Base-by-base conservation (phyloP, 2,329 filamentous ascomycete species). In the Emmonsia crescens region DNA sequence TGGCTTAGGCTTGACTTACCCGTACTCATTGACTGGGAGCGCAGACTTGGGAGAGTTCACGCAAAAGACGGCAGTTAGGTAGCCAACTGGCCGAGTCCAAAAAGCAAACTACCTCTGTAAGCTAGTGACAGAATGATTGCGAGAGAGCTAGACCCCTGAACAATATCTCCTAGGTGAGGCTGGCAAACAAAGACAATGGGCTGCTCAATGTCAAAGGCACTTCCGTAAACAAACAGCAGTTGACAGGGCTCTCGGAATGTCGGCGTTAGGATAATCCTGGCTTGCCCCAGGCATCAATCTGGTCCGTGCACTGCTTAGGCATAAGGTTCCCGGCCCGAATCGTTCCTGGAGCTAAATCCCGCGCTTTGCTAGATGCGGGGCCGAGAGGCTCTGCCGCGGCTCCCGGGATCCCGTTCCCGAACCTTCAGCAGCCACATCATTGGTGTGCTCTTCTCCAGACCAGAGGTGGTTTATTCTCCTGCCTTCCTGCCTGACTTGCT, bases 231-330 rank as follows among this genome's bases (percentile, higher is more conserved):
- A 38, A 46, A 54, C 51, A 54, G 10, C 24, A 29, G 36, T n/a
- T 29, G 24, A 10, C 36, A n/a, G 8, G 52, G 8, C 33, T 14
- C 16, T n/a, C 19, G 38, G 24, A 46, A 27, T 19, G 38, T 21
- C 38, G 56, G 56, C 27, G 56, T 33, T 46, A 44, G 21, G 29
- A 57, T 57, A 46, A 57, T 57, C 56, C 54, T 42, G 12, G 46
- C 1, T 14, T 27, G 19, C 29, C 33, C 36, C 56, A 33, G 56
- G 56, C 38, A 31, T 33, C 56, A 16, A 33, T 21, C 27, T 57
- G 55, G 55, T 14, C 40, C 16, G 40, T 57, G 56, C 27, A 33
- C 31, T 46, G 56, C 40, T 46, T 46, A 21, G 56, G 24, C 55
- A 31, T 14, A 29, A 46, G 29, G 56, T 44, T 57, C 27, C 36